These are phyloP conservation scores for Fraxinus floribunda DNA, from an alignment of 305 asterid species.

Conservation along the genomic window DNA sequence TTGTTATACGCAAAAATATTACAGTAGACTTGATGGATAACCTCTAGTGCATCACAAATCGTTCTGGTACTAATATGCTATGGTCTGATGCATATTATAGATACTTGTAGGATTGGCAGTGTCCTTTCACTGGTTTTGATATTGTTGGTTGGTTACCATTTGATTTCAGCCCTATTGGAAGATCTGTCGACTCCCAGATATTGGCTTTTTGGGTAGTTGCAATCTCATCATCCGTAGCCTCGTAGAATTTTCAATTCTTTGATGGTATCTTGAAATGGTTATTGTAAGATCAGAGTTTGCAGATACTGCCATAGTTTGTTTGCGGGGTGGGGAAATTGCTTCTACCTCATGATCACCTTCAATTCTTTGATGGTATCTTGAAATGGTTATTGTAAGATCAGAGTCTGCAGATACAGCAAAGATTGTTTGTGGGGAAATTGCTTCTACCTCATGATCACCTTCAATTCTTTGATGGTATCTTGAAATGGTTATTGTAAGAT, in stretches of 20 bases:
- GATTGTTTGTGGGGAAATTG: too few species aligned
- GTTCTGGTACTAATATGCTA: slow-evolving; percentile 18
- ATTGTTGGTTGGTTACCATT: neutral
- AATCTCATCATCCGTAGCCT: neutral
- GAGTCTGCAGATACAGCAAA: too few species aligned
- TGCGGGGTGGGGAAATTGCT: too few species aligned
- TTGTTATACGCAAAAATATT: slow-evolving; percentile 23
- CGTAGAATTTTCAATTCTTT: neutral
- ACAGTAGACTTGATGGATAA: slow-evolving; percentile 6
- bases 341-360: too few species aligned
- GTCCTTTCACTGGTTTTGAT: neutral
- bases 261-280: neutral
- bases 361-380: too few species aligned
- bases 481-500: neutral
- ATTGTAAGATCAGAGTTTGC: neutral
- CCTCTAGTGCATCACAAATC: slow-evolving; percentile 15
- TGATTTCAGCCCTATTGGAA: neutral
- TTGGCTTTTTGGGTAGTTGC: neutral
- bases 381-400: too few species aligned
- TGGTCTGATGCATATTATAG: slow-evolving; percentile 26
- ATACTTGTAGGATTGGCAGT: neutral
- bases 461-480: neutral
- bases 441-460: neutral
- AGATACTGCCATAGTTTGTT: neutral
- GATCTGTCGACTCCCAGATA: neutral